Base-by-base conservation (phyloP, 2,329 filamentous ascomycete genomes). In the Cladosporium sp. region DNA sequence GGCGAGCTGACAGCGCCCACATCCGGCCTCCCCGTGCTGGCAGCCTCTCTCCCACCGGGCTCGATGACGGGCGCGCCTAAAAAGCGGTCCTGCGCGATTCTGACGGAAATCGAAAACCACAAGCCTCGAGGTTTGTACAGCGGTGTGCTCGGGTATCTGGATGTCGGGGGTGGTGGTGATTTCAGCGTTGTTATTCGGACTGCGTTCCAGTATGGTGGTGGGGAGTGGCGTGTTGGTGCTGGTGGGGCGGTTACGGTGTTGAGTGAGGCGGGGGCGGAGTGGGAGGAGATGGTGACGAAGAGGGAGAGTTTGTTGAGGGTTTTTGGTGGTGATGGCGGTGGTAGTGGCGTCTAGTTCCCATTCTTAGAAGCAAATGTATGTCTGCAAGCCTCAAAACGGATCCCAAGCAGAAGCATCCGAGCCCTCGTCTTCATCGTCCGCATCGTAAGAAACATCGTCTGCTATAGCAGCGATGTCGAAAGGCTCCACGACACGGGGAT, bases 21-120 rank as follows among this genome's bases (percentile, higher is more conserved):
- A 52, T 81, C 82, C 0, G 88, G 86, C 1, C 73, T 93, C 30
- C 85, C 92, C 52, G 85, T 92, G 3, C 78, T 97, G 0, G 80
- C 85, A 0, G 78, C 83, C 6, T 86, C 84, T 41, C 76, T 97
- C 1, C 92, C 93, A 0, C 90, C 93, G 0, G 92, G 93, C 0
- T 92, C 86, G 61, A 97, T 97, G 93, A 97, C 92, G 2, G 93
- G 93, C 6, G 92, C 92, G 0, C 93, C 92, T 0, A 97, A 97
- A 74, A 91, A 92, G 69, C 80, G 92, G 41, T 92, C 86, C 56
- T 96, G 92, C 66, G 85, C 95, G 72, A 78, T 96, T 40, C 73
- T 97, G 16, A 76, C 78, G 52, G 70, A 75, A 3, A 77, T 95
- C 36, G 91, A 95, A 68, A 70, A 69, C 15, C 65, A 73, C 3